A percentile compares a stretch with the other conserved stretches of the same genome.
phyloP scores from a whole-genome alignment of 768 basidiomycete species.

The Coprinopsis marcescibilis region DNA sequence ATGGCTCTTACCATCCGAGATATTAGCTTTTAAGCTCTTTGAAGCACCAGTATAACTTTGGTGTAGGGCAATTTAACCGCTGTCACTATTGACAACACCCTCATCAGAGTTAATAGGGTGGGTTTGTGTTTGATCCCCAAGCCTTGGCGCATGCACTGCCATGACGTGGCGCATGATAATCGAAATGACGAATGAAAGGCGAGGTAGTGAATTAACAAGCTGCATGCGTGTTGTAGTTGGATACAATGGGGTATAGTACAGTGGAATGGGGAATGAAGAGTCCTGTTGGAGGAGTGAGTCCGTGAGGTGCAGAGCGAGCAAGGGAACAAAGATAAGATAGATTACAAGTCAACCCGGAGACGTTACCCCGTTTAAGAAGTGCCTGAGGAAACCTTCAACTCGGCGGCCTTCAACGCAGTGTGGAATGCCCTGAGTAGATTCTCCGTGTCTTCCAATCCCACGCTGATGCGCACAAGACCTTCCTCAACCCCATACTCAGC shows the following conservation, averaged over 20 bases:
- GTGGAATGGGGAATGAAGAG: background rate
- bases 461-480: slow-evolving; percentile 79
- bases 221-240: slow-evolving; percentile 5
- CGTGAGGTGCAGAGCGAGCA: background rate
- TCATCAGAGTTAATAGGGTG: background rate
- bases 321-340: background rate
- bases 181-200: background rate
- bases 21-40: no score
- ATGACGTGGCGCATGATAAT: background rate
- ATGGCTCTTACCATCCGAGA: no score
- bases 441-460: slow-evolving; percentile 79
- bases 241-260: slow-evolving; percentile 2
- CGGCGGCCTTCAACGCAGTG: slow-evolving; percentile 68
- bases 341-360: background rate
- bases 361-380: background rate
- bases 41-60: no score
- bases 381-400: slow-evolving; percentile 22
- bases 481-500: slow-evolving; percentile 78
- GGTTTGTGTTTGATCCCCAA: no score
- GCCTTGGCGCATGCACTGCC: no score
- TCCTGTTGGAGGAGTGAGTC: slow-evolving; percentile 9
- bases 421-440: slow-evolving; percentile 54
- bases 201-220: background rate
- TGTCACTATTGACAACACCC: background rate
- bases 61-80: no score